These are phyloP conservation scores for Neofusicoccum parvum DNA, from an alignment of 2,329 filamentous ascomycete genomes.

Conservation along the genomic window DNA sequence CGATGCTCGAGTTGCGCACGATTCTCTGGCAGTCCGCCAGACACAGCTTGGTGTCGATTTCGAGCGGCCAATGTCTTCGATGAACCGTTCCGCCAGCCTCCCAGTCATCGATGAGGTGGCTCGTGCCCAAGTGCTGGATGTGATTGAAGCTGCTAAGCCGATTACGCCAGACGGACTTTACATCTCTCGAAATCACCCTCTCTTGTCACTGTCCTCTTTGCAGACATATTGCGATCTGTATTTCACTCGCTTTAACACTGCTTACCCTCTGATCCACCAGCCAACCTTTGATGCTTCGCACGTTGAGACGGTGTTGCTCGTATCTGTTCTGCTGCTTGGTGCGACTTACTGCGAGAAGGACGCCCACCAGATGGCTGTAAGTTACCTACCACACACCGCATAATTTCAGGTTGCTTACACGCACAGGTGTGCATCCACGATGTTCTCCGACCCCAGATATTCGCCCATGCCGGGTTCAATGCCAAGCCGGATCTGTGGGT, in stretches of 20 bases:
- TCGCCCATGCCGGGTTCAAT: conserved; percentile 59
- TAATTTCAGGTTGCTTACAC: conserved; percentile 13
- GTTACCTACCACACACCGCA: conserved; percentile 10
- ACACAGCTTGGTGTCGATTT: conserved; percentile 28
- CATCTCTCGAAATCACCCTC: conserved; percentile 52
- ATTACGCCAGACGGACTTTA: conserved; percentile 50
- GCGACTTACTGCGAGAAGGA: conserved; percentile 63
- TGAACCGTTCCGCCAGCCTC: conserved; percentile 34
- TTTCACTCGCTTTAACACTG: conserved; percentile 62
- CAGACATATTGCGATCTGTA: conserved; percentile 62
- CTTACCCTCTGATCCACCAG: conserved; percentile 62
- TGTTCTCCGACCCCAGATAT: conserved; percentile 60
- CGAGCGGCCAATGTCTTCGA: conserved; percentile 38
- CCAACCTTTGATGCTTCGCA: conserved; percentile 57
- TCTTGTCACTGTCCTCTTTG: conserved; percentile 54
- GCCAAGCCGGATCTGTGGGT: conserved; percentile 64
- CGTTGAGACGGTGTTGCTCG: conserved; percentile 56
- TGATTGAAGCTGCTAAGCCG: conserved; percentile 55
- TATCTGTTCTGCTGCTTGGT: conserved; percentile 60
- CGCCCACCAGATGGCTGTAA: conserved; percentile 59
- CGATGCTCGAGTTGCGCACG: background rate
- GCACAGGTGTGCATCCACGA: conserved; percentile 60
- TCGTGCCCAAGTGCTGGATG: conserved; percentile 49
- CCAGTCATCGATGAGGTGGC: conserved; percentile 46
- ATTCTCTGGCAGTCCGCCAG: background rate